Percentiles rank a stretch among this genome's conserved stretches.
Evolutionary conservation across 257 asterid genomes (phyloP).

Genomic region (Solanum appendiculatum): DNA sequence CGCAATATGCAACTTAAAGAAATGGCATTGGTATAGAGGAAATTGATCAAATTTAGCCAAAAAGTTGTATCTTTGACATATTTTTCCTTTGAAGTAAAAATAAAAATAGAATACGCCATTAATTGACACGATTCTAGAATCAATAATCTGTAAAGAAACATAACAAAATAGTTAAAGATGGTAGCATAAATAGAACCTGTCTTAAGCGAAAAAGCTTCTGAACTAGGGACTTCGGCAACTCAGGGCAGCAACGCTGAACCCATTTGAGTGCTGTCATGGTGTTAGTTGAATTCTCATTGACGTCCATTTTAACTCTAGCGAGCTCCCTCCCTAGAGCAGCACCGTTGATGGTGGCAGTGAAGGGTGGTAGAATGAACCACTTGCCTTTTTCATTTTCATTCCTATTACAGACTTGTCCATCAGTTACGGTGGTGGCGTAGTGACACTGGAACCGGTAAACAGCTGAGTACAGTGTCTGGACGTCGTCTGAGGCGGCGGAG

Average conservation of each 20-base stretch:
- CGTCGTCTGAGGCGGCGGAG: not conserved
- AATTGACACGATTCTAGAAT: not conserved
- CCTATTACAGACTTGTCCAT: conserved; percentile 8
- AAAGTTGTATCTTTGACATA: not conserved
- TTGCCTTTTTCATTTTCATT: conserved; percentile 8
- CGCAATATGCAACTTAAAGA: not conserved
- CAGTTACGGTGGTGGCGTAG: conserved; percentile 19
- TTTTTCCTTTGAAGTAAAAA: not conserved
- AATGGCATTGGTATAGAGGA: not conserved
- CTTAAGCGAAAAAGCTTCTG: conserved; percentile 85
- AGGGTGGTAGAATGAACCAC: conserved; percentile 68
- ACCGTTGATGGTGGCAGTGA: conserved; percentile 40
- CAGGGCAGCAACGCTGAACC: conserved; percentile 76
- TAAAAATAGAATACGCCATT: not conserved
- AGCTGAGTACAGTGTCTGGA: not conserved
- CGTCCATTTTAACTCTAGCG: conserved; percentile 11
- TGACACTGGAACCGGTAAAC: conserved; percentile 1
- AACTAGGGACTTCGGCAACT: conserved; percentile 72
- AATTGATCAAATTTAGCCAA: not conserved
- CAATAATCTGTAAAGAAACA: not conserved
- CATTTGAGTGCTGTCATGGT: conserved; percentile 66
- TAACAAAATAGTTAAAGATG: not conserved
- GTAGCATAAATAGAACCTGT: conserved; percentile 32
- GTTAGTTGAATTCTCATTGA: not conserved
- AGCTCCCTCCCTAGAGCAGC: conserved; percentile 40